Base-by-base conservation (phyloP, 495 filamentous ascomycete genomes). In the Aspergillus avenaceus region DNA sequence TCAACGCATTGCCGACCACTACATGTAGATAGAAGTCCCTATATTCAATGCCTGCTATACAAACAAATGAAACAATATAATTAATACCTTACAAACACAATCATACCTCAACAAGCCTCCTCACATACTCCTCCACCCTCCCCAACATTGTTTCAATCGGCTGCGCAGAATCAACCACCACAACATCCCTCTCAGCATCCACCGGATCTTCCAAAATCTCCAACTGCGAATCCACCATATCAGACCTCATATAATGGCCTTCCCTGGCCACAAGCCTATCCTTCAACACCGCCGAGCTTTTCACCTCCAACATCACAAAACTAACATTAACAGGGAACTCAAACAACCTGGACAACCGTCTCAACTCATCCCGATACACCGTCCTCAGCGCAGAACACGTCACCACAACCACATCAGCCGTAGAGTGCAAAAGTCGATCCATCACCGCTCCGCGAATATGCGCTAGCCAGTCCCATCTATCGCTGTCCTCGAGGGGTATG, bases 401-500 rank as follows among this genome's bases (percentile, higher is more conserved):
- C 8, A 64, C 61, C 0, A 36, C 53, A 1, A 64, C 24, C 9
- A 45, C 55, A 0, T 50, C 45, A 1, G 42, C 22, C 1, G 50
- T 43, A 3, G 50, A 38, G 13, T 49, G 38, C 12, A 52, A 50
- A 4, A 64, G 18, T 12, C 58, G 47, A 9, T 61, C 53, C 61
- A 64, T 64, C 1, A 64, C 47, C 3, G 61, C 61, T 0, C 61
- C 61, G 11, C 58, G 48, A 13, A 61, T 61, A 37, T 64, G 61
- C 8, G 53, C 51, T 0, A 64, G 27, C 61, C 61, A 64, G 21
- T 56, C 58, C 55, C 61, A 64, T 13, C 61, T 48, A 29, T 64
- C 61, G 0, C 22, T 28, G 34, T 64, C 58, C 2, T 51, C 8
- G 2, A 64, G 54, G 0, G 61, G 58, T 5, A 60, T 48, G 5